Base-by-base conservation (phyloP, 1,284 basidiomycete genomes). In the Sanghuangporus sanghuang region DNA sequence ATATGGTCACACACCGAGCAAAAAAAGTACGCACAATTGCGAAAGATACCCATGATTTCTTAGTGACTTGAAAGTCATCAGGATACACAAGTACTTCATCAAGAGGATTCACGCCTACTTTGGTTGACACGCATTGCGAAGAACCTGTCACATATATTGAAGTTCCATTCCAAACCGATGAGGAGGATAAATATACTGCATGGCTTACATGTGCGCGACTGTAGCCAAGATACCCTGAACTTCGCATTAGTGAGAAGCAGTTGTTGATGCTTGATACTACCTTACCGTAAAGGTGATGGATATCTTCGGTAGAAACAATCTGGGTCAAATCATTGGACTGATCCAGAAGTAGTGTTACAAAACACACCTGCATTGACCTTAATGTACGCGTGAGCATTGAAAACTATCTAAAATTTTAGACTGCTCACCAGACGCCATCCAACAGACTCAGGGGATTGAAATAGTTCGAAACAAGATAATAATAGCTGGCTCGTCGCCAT, bases 251-350 rank as follows among this genome's bases (percentile, higher is more conserved):
- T 5, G 35, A 5, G 39, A 16, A 5, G 9, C 11, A 36, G n/a
- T 11, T 32, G 27, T n/a, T 46, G 38, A 12, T 12, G 6, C n/a
- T 23, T 16, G 23, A 21, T 42, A 32, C 32, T 9, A 21, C 14
- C 61, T 27, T 62, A 62, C 61, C 32, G 61, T 62, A 40, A 62
- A n/a, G 18, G 61, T 36, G 8, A 62, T 62, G 48, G 61, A 62
- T 36, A 62, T 62, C 61, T 62, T 18, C n/a, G 27, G 42, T n/a
- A 27, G 27, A 27, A 23, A 23, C 8, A 7, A 11, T 27, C 8
- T 7, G 21, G 18, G 53, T 38, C 16, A 16, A 38, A 42, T 56
- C 6, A 56, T 21, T 14, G 11, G 27, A 14, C 1, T 9, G n/a
- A n/a, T 39, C 18, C 55, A n/a, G 50, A 39, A 36, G 39, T 7